A percentile compares a stretch with the other conserved stretches of the same genome.
Evolutionary conservation across 495 filamentous ascomycete genomes (phyloP).

Genomic region (Penicillium canescens): DNA sequence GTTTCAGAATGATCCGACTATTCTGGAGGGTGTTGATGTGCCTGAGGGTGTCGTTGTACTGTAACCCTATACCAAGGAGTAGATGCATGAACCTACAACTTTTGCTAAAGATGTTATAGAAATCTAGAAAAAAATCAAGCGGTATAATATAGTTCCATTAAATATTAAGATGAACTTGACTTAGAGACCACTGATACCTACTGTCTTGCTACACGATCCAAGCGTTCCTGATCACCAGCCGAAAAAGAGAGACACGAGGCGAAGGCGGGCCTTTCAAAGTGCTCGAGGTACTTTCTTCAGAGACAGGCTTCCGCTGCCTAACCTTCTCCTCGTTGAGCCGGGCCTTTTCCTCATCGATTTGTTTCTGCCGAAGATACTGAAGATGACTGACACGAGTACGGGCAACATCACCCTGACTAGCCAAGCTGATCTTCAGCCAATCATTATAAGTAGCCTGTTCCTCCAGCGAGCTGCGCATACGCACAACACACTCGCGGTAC

Average conservation of each 20-base stretch:
- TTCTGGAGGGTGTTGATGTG: constrained; percentile 17
- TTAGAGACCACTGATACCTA: too few species aligned
- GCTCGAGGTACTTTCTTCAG: too few species aligned
- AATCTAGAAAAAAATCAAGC: too few species aligned
- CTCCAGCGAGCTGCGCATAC: constrained; percentile 15
- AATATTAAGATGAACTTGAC: too few species aligned
- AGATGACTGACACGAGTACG: not conserved
- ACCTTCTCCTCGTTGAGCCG: too few species aligned
- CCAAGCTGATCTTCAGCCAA: constrained; percentile 18
- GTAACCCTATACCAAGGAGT: not conserved
- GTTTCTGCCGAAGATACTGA: constrained; percentile 1
- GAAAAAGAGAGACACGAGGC: not conserved
- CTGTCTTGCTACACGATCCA: too few species aligned
- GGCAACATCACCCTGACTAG: constrained; percentile 13
- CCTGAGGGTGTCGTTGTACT: constrained; percentile 14
- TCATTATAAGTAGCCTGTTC: constrained; percentile 13
- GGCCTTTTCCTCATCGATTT: too few species aligned
- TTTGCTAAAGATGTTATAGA: too few species aligned
- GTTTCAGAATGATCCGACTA: constrained; percentile 16
- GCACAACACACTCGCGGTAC: constrained; percentile 14
- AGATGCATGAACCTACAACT: too few species aligned
- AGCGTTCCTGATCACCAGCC: too few species aligned
- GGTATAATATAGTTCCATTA: too few species aligned
- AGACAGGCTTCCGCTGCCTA: too few species aligned
- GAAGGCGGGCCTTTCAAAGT: not conserved